phyloP scores from a whole-genome alignment of 768 basidiomycete species.

The Hirschioporus abietinus region DNA sequence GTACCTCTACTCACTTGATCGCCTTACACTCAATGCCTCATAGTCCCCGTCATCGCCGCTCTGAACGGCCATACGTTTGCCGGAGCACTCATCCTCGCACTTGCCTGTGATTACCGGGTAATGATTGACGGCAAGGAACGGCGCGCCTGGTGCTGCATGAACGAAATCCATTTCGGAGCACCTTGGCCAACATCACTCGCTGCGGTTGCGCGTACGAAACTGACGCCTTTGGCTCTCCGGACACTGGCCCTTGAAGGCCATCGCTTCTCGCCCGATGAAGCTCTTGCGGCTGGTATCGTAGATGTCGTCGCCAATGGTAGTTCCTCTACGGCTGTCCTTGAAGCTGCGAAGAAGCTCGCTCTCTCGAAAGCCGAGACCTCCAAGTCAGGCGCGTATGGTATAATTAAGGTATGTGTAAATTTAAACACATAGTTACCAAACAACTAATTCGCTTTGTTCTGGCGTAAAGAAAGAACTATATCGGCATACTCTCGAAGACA shows the following conservation, averaged over 20 bases:
- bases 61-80: conserved; percentile 87
- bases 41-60: conserved; percentile 75
- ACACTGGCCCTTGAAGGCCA: conserved; percentile 78
- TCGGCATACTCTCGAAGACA: not conserved
- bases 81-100: conserved; percentile 70
- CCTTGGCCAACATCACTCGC: conserved; percentile 71
- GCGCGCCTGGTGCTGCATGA: conserved; percentile 88
- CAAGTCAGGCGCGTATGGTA: not conserved
- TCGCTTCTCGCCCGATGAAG: conserved; percentile 70
- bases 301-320: conserved; percentile 61
- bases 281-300: conserved; percentile 57
- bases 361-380: not conserved
- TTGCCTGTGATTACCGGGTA: conserved; percentile 84
- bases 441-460: not conserved
- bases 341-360: conserved; percentile 61
- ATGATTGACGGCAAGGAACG: conserved; percentile 79
- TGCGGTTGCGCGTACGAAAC: conserved; percentile 57
- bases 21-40: not conserved
- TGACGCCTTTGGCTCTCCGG: conserved; percentile 53
- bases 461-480: not conserved
- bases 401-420: not conserved
- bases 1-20: not conserved
- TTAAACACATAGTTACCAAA: not conserved
- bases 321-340: conserved; percentile 53
- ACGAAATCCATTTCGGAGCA: conserved; percentile 87